Evolutionary conservation across 371 early-diverging fungal genomes (phyloP), one percentile per base, ranked within the genome.

Genomic region (Nematocida major): DNA sequence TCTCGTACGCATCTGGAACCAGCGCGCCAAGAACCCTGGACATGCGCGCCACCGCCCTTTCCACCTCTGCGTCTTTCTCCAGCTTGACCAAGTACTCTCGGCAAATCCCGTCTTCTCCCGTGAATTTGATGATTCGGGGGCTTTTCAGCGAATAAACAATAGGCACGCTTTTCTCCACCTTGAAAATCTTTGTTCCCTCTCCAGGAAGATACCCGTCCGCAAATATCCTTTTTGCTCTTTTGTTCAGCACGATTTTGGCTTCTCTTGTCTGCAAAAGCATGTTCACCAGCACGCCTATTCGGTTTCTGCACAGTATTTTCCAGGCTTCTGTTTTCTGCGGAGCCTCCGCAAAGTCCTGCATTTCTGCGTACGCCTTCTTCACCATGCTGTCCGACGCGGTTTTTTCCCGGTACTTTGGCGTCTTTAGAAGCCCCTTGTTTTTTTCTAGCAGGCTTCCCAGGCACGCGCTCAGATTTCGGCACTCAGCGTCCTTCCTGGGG

Each of bases 1-100:
- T 66, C 4, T 47, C 48, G 50, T 66, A 36, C 9, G 47, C 34
- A 4, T 11, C 30, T 4, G 66, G 26, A 50, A 39, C 20, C 26
- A 9, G 4, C 7, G 51, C 49, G 3, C 5, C 20, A 2, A 66
- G 15, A 13, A 50, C 3, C 26, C 28, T 15, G n/a, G 50, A 50
- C 20, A 11, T 39, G 20, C 50, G 48, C 18, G 66, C 32, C 9
- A 66, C 36, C 11, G 50, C n/a, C 50, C 66, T 66, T 30, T 66
- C 66, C 5, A 66, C 42, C 13, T 11, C 15, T 13, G 28, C n/a
- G 4, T 47, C 18, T 30, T 24, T 50, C 26, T 66, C 66, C 34
- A 43, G 9, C n/a, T 43, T 43, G 11, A 43, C 43, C n/a, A 43
- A n/a, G n/a, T 43, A 43, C 43, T 43, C 11, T 43, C 43, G 9